phyloP scores from a whole-genome alignment of 1,139 yeast species.

The Blastobotrys persicus region DNA sequence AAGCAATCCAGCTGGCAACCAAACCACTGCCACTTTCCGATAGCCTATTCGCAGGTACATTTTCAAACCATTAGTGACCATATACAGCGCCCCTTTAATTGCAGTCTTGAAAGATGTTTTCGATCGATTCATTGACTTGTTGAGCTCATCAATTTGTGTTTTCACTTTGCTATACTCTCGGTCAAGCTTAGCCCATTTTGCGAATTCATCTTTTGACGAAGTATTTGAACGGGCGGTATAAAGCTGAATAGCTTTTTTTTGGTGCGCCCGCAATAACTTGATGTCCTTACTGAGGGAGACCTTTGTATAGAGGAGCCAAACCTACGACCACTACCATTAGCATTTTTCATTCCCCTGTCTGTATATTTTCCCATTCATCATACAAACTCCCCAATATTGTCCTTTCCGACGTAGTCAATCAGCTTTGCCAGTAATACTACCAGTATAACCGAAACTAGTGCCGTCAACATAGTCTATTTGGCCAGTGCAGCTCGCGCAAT shows the following conservation, averaged over 20 bases:
- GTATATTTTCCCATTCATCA: too few relatives aligned
- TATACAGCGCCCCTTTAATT: conserved; percentile 31
- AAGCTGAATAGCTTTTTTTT: conserved; percentile 48
- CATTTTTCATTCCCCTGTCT: too few relatives aligned
- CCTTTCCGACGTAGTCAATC: conserved; percentile 29
- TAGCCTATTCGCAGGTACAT: conserved; percentile 55
- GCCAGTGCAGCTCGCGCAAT: too few relatives aligned
- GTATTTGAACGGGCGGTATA: conserved; percentile 57
- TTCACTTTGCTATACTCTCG: conserved; percentile 62
- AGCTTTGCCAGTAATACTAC: conserved; percentile 27
- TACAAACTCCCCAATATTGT: conserved; percentile 28
- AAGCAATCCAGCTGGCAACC: conserved; percentile 56
- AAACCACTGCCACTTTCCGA: conserved; percentile 58
- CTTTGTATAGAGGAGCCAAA: conserved; percentile 45
- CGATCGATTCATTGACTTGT: conserved; percentile 17
- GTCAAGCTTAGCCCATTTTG: conserved; percentile 92
- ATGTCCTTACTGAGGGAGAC: conserved; percentile 40
- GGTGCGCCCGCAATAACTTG: conserved; percentile 41
- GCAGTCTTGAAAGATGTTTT: conserved; percentile 41
- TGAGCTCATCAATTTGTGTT: conserved; percentile 49
- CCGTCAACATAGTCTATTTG: not conserved
- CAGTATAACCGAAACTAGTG: conserved; percentile 24
- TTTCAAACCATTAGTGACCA: conserved; percentile 37
- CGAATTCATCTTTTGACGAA: conserved; percentile 91
- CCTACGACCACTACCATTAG: too few relatives aligned